Conservation (phyloP, 805 yeast genomes). For the Blastobotrys robertii region DNA sequence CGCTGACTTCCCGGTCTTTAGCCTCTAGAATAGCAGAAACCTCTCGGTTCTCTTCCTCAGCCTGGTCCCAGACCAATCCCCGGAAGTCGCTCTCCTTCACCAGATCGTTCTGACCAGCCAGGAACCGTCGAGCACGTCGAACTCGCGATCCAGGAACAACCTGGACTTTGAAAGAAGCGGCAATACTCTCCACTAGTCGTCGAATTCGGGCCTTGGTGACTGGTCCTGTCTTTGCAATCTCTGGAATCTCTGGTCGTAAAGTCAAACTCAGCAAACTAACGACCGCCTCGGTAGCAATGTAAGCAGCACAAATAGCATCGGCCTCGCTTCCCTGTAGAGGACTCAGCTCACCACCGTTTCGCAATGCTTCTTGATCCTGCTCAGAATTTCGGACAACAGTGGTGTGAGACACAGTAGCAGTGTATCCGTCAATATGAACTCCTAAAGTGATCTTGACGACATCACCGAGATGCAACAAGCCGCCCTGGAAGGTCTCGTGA, state of each 20-base stretch:
- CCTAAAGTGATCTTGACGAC: slow-evolving; percentile 78
- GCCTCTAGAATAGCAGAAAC: slow-evolving; percentile 9
- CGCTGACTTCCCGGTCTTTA: slow-evolving; percentile 5
- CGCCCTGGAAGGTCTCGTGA: slow-evolving; percentile 28
- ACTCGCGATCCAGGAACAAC: slow-evolving; percentile 91
- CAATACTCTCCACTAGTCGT: slow-evolving; percentile 72
- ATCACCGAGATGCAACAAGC: slow-evolving; percentile 62
- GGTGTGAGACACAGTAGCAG: slow-evolving; percentile 80
- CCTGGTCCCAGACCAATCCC: slow-evolving; percentile 50
- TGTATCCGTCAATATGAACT: slow-evolving; percentile 91
- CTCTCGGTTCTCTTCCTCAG: slow-evolving; percentile 13
- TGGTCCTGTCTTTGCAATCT: slow-evolving; percentile 12
- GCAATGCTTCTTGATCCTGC: slow-evolving; percentile 32
- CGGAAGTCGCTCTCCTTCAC: slow-evolving; percentile 89
- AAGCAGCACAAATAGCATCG: slow-evolving; percentile 82
- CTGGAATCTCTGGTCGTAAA: slow-evolving; percentile 41
- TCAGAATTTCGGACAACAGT: slow-evolving; percentile 54
- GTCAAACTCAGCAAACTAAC: slow-evolving; percentile 64
- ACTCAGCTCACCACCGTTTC: slow-evolving; percentile 42
- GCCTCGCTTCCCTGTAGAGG: slow-evolving; percentile 81
- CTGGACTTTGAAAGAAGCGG: slow-evolving; percentile 69
- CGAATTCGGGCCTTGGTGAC: slow-evolving; percentile 68
- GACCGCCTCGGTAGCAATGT: slow-evolving; percentile 84
- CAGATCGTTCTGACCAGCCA: slow-evolving; percentile 93
- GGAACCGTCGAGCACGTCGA: slow-evolving; percentile 82